Evolutionary conservation across 2,329 filamentous ascomycete species (phyloP), one percentile per base, ranked within the genome.

Genomic region (Colletotrichum tamarilloi): DNA sequence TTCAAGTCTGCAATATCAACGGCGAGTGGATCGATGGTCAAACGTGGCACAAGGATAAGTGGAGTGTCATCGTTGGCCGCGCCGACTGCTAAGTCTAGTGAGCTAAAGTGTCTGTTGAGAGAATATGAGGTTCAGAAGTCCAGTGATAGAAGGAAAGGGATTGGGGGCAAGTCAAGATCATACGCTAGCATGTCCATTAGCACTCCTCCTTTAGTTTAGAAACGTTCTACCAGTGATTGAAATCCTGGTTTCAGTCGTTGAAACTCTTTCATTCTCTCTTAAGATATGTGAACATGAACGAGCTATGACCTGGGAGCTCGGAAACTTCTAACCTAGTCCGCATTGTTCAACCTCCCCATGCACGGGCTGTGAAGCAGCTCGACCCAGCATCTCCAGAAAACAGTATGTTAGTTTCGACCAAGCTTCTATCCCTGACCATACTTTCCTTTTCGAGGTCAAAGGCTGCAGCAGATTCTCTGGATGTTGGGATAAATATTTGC

Each of bases 21-120:
- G 16, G 35, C 16, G 22, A 55, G 19, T 24, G 42, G n/a, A 24
- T 28, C 16, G 32, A 32, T 52, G 67, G 67, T 60, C 67, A 62
- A 11, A 55, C 53, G 24, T 62, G 56, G 22, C 46, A 69, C 16
- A 32, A 62, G 12, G 38, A 30, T 9, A 30, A 64, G 52, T 69
- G 67, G 59, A 69, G 53, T 35, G 60, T 62, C 46, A 46, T 63
- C 2, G 32, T 69, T 42, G 42, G 42, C 8, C 42, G 42, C 42
- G 16, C 19, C 19, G 9, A 49, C 42, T 49, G 42, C 42, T 49
- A 49, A 22, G 16, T 22, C 8, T 1, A 42, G 7, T 42, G 14
- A 42, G 16, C 19, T 19, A 11, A 22, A 19, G 19, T n/a, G 42
- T 22, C 42, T 49, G 8, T 3, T 0, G 4, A 11, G 42, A 49